phyloP scores from a whole-genome alignment of 441 rosid genomes.

The Melastoma candidum region DNA sequence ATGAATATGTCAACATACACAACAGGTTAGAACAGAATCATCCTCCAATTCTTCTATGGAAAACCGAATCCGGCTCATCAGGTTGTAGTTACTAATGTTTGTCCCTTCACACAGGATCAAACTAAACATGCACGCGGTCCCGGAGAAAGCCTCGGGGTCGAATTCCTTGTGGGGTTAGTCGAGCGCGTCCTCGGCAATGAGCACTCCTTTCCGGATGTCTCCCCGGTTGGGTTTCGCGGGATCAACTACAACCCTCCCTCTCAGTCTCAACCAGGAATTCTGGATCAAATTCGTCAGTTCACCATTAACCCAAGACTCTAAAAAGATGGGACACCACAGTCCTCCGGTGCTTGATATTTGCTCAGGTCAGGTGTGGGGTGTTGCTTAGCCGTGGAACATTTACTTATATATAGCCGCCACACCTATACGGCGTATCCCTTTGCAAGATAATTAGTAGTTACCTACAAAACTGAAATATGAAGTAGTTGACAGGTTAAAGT shows the following conservation, averaged over 20 bases:
- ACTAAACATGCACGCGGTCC: conserved; percentile 72
- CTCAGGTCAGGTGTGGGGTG: too few relatives aligned
- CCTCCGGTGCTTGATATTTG: too few relatives aligned
- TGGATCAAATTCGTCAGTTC: conserved; percentile 17
- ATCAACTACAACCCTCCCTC: conserved; percentile 25
- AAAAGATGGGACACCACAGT: too few relatives aligned
- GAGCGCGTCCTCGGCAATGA: conserved; percentile 20
- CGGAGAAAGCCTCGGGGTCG: conserved; percentile 34
- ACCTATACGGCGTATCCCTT: too few relatives aligned
- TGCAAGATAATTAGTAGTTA: too few relatives aligned
- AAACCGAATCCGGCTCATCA: neutral
- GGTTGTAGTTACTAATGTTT: conserved; percentile 1
- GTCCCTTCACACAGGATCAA: conserved; percentile 47
- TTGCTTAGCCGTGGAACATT: too few relatives aligned
- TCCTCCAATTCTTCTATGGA: neutral
- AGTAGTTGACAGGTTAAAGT: too few relatives aligned
- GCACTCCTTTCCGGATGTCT: conserved; percentile 23
- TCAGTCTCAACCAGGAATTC: conserved; percentile 23
- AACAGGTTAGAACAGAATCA: conserved; percentile 29
- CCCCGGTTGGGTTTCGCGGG: conserved; percentile 16
- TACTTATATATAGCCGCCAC: too few relatives aligned
- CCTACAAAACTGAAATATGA: too few relatives aligned
- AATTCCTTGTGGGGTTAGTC: conserved; percentile 20
- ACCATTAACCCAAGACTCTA: too few relatives aligned
- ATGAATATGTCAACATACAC: conserved; percentile 65